Conservation (phyloP, 2,329 filamentous ascomycete genomes). For the Diplodia sapinea region DNA sequence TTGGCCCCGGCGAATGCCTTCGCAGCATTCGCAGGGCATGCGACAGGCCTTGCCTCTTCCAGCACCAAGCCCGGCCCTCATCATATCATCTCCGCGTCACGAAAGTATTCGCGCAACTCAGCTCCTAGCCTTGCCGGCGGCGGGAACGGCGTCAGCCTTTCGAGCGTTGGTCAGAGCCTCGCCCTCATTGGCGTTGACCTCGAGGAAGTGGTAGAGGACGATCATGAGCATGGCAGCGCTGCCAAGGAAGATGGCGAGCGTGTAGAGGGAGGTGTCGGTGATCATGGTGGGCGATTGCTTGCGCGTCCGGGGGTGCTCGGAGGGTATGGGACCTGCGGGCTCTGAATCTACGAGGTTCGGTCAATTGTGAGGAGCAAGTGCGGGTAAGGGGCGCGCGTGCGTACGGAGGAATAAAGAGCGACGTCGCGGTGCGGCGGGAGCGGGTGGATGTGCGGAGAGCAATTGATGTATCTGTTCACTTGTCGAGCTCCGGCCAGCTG, state of each 20-base stretch:
- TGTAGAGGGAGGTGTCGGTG: slow-evolving; percentile 88
- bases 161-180: slow-evolving; percentile 39
- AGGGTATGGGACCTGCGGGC: background rate
- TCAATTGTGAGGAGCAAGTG: background rate
- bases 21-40: background rate
- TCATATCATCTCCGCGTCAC: background rate
- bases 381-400: background rate
- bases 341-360: background rate
- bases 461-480: slow-evolving; percentile 30
- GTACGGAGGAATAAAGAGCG: background rate
- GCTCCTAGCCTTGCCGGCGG: slow-evolving; percentile 40
- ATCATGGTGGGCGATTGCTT: slow-evolving; percentile 71
- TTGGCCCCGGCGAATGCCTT: background rate
- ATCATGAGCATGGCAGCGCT: slow-evolving; percentile 89
- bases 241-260: slow-evolving; percentile 90
- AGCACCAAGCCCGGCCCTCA: background rate
- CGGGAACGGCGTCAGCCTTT: slow-evolving; percentile 42
- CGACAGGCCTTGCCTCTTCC: background rate
- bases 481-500: slow-evolving; percentile 27
- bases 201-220: slow-evolving; percentile 93
- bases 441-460: slow-evolving; percentile 4
- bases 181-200: slow-evolving; percentile 79
- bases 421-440: background rate
- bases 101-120: slow-evolving; percentile 5
- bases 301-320: slow-evolving; percentile 13